Evolutionary conservation across 78 protist species (phyloP).

Genomic region (Isochrysis galbana): DNA sequence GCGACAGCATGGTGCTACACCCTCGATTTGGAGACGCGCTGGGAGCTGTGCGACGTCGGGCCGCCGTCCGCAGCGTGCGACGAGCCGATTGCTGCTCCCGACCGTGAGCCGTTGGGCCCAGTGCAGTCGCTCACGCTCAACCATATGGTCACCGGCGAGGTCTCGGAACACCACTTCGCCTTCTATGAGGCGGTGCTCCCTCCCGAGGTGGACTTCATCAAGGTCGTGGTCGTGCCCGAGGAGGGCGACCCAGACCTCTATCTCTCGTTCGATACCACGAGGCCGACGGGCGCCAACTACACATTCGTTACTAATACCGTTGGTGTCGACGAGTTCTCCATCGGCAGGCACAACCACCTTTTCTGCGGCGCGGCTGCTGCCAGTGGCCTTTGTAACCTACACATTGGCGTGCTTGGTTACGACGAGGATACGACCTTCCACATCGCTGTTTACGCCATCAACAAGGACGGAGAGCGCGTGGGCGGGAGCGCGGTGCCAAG

Average conservation of each 20-base stretch:
- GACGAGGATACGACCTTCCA: not conserved
- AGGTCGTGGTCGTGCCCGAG: not conserved
- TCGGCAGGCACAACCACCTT: not conserved
- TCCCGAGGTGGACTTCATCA: not conserved
- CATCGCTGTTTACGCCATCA: not conserved
- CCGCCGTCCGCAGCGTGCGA: not conserved
- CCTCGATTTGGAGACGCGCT: not conserved
- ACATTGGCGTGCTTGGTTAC: not conserved
- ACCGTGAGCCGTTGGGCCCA: not conserved
- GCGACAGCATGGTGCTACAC: not conserved
- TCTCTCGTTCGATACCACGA: not conserved
- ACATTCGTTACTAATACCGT: not conserved
- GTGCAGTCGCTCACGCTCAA: conserved; percentile 6
- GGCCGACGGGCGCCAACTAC: not conserved
- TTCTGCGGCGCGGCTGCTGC: not conserved
- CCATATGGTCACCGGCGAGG: not conserved
- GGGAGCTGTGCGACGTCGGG: not conserved
- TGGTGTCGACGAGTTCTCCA: not conserved
- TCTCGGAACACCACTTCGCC: not conserved
- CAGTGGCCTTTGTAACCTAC: not conserved
- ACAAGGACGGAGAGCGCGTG: not conserved
- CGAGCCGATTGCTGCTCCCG: not conserved
- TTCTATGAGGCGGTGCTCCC: not conserved
- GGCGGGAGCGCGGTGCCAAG: not conserved
- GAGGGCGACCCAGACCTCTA: not conserved